Percentiles rank a stretch among this genome's conserved stretches.
These are phyloP conservation scores for Cladophialophora chaetospira DNA, from an alignment of 2,329 filamentous ascomycete species.

Conservation along the genomic window DNA sequence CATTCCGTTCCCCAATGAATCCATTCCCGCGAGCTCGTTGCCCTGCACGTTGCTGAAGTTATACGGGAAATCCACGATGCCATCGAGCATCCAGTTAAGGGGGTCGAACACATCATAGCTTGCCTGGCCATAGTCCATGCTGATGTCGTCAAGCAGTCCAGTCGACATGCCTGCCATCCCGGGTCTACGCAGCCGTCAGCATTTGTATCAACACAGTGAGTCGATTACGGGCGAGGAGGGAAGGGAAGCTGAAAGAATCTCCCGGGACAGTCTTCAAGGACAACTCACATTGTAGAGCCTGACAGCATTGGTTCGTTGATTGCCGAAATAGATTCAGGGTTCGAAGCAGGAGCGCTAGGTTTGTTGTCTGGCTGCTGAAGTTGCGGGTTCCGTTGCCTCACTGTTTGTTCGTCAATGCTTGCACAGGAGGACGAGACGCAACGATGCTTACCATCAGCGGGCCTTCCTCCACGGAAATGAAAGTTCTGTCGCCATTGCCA, in stretches of 20 bases:
- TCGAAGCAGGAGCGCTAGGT: constrained; percentile 9
- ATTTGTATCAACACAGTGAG: too few relatives aligned
- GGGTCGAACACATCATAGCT: constrained; percentile 90
- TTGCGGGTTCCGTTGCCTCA: constrained; percentile 17
- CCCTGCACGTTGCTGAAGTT: constrained; percentile 27
- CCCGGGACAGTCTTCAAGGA: too few relatives aligned
- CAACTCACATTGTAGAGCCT: constrained; percentile 20
- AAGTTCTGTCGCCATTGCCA: constrained; percentile 68
- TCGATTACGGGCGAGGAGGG: too few relatives aligned
- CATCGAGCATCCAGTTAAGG: constrained; percentile 90
- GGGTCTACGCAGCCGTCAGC: too few relatives aligned
- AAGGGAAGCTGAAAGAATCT: too few relatives aligned
- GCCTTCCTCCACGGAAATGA: constrained; percentile 65
- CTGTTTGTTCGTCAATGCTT: constrained; percentile 9
- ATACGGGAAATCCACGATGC: constrained; percentile 77
- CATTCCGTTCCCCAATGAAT: constrained; percentile 18
- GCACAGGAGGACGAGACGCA: not conserved
- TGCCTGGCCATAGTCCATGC: constrained; percentile 41
- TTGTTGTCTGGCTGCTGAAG: constrained; percentile 20
- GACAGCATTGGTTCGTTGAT: constrained; percentile 25
- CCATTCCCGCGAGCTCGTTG: constrained; percentile 16
- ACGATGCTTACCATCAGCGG: constrained; percentile 39
- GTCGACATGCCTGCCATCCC: constrained; percentile 35
- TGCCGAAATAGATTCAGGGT: not conserved
- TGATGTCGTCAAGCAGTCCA: constrained; percentile 29